phyloP scores from a whole-genome alignment of 306 rosid species.

The Cucurbita argyrosperma region DNA sequence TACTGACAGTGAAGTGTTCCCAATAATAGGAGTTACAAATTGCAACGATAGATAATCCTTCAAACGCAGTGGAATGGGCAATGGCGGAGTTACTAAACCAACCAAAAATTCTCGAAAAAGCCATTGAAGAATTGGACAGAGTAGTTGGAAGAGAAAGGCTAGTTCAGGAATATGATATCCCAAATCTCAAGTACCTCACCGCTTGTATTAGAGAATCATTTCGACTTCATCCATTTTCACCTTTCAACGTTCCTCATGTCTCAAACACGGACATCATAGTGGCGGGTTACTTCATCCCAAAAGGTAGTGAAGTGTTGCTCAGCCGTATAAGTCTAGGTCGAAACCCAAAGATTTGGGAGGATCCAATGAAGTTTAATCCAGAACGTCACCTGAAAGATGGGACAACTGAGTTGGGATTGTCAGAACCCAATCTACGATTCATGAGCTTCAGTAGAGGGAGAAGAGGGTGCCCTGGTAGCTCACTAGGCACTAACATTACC shows the following conservation, averaged over 20 bases:
- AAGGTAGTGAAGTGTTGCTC: conserved; percentile 27
- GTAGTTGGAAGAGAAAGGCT: neutral
- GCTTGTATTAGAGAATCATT: conserved; percentile 7
- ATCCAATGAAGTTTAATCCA: conserved; percentile 19
- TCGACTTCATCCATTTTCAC: conserved; percentile 26
- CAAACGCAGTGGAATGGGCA: conserved; percentile 22
- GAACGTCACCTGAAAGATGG: conserved; percentile 11
- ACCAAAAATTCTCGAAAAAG: no score
- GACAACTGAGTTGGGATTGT: neutral
- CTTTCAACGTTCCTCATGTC: conserved; percentile 30
- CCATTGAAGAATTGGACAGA: no score
- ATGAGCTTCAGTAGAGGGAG: conserved; percentile 26
- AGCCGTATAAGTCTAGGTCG: conserved; percentile 20
- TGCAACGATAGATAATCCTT: conserved; percentile 13
- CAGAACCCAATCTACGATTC: conserved; percentile 13
- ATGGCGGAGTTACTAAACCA: conserved; percentile 17
- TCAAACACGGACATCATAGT: conserved; percentile 10
- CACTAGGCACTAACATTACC: conserved; percentile 25
- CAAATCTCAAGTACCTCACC: conserved; percentile 19
- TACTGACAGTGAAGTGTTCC: no score
- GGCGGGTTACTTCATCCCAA: conserved; percentile 23
- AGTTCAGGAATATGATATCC: conserved; percentile 29
- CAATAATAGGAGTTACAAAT: conserved; percentile 18
- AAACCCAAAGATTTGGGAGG: neutral
- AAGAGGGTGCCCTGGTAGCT: conserved; percentile 21